phyloP scores from a whole-genome alignment of 2,329 filamentous ascomycete genomes.

The Phialophora tarda region DNA sequence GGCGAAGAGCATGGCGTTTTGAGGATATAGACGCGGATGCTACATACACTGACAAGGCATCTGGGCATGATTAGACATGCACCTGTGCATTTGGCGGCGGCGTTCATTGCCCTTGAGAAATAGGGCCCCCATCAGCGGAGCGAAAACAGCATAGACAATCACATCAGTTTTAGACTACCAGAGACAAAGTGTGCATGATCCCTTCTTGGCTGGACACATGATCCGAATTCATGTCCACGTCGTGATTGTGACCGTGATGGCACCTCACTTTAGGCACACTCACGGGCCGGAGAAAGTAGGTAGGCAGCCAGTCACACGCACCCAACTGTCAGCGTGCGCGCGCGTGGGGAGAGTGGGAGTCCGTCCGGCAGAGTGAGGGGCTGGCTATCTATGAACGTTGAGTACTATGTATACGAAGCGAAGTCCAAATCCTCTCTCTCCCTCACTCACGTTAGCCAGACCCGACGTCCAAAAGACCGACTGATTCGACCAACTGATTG shows the following conservation, averaged over 20 bases:
- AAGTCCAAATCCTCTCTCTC: background rate
- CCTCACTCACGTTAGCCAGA: background rate
- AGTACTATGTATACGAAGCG: background rate
- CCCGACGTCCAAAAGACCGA: background rate
- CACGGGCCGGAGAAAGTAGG: background rate
- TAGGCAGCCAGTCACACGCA: background rate
- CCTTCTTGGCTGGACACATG: background rate
- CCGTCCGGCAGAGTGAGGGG: background rate
- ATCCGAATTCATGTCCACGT: background rate
- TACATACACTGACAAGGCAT: background rate
- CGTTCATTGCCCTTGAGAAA: background rate
- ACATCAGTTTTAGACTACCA: background rate
- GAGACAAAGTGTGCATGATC: background rate
- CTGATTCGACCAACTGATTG: background rate
- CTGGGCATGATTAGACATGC: background rate
- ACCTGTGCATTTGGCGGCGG: background rate
- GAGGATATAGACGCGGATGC: background rate
- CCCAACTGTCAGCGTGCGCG: background rate
- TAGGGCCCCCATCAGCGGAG: background rate
- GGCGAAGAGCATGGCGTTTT: constrained; percentile 3
- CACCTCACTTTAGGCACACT: background rate
- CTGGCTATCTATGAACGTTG: background rate
- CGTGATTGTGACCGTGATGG: background rate
- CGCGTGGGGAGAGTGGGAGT: background rate
- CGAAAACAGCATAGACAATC: background rate